Base-by-base conservation (phyloP, 2,329 filamentous ascomycete species). In the Xylariaceae sp. region DNA sequence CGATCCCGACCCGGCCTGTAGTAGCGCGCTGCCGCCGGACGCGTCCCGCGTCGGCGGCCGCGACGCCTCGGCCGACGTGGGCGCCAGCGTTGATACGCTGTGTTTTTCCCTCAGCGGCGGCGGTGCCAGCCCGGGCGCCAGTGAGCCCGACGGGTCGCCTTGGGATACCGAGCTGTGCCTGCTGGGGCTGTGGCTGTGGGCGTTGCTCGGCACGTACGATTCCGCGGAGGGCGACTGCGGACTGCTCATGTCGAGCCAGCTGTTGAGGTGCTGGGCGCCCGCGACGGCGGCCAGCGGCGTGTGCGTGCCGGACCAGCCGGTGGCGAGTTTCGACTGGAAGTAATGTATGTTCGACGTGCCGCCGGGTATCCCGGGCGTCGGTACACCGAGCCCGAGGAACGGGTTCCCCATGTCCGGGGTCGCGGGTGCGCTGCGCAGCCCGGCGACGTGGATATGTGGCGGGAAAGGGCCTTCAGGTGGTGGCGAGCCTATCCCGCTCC, bases 231-330 rank as follows among this genome's bases (percentile, higher is more conserved):
- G 50, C 37, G 56, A 57, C 32, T 53, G 54, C 16, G 41, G 43
- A 29, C 51, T 65, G 23, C 65, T 63, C 20, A 65, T 52, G 18
- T 74, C 74, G 2, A 72, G 74, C 79, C 81, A 84, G 53, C 79
- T 78, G 57, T 75, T 76, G 50, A 81, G 78, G 55, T 85, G 79
- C 59, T 87, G 85, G 21, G 88, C 89, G 41, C 89, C 89, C 19
- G 89, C 89, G 47, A 93, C 88, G 48, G 90, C 89, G 6, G 90
- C 90, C 26, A 93, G 80, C 43, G 90, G 90, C 21, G 90, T 93
- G 59, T 90, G 88, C 12, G 89, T 86, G 21, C 90, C 90, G 46
- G 89, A 90, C 62, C 89, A 81, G 2, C 86, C 87, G 21, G 83
- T 81, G 7, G 86, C 84, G 3, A 93, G 79, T 63, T 92, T 90